Percentiles rank a stretch among this genome's conserved stretches.
Conservation (phyloP, 148 eudicot genomes). For the Salicornia ramosissima region DNA sequence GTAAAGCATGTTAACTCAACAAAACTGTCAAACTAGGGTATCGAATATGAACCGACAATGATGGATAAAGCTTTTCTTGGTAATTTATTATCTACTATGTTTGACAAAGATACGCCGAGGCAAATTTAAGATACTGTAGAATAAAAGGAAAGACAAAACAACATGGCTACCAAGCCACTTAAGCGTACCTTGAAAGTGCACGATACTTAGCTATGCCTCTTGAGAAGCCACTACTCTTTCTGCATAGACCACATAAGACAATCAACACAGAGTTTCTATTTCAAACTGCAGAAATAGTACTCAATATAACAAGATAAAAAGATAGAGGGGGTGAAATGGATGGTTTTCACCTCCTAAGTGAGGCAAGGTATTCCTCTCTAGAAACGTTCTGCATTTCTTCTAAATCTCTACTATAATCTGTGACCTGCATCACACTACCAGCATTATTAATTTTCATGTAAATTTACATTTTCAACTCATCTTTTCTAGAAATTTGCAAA, state of each 20-base stretch:
- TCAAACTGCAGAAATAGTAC: constrained; percentile 9
- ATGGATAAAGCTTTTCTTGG: neutral
- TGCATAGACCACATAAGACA: constrained; percentile 40
- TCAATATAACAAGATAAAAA: neutral
- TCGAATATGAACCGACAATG: neutral
- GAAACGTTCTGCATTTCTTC: constrained; percentile 98
- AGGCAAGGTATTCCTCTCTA: constrained; percentile 96
- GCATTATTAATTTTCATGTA: constrained; percentile 26
- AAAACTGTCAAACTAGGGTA: neutral
- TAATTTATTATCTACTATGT: neutral
- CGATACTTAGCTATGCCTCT: constrained; percentile 91
- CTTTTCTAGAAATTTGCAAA: neutral
- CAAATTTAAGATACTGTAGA: neutral
- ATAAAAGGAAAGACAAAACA: neutral
- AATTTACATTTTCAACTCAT: neutral
- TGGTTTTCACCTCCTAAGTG: constrained; percentile 68
- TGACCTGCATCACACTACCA: constrained; percentile 61
- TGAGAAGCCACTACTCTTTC: constrained; percentile 98
- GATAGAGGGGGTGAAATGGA: neutral
- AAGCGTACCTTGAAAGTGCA: constrained; percentile 72
- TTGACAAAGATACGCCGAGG: neutral
- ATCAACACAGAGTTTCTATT: constrained; percentile 19
- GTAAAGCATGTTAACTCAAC: neutral
- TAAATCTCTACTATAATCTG: constrained; percentile 87
- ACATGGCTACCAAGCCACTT: neutral